These are phyloP conservation scores for Beta macrorhiza DNA, from an alignment of 179 eudicot species.

Conservation along the genomic window DNA sequence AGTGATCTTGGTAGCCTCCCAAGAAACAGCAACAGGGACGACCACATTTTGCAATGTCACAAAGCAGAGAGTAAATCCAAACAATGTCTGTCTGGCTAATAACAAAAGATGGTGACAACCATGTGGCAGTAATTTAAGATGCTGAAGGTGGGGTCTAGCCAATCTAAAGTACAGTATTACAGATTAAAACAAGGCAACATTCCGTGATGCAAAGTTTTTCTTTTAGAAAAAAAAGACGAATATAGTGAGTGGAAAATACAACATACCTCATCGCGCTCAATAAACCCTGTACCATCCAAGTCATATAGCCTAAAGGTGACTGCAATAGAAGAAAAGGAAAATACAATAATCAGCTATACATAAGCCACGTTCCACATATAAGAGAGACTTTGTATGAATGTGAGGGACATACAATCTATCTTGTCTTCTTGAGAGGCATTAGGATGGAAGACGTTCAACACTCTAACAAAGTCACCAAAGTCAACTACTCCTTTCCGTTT, in stretches of 20 bases:
- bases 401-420: conserved; percentile 64
- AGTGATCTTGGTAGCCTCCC: neutral
- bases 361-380: neutral
- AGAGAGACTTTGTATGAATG: neutral
- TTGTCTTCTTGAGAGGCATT: conserved; percentile 87
- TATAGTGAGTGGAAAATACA: neutral
- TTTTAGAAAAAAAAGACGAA: neutral
- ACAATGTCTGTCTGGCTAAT: neutral
- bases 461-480: conserved; percentile 89
- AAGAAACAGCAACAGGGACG: neutral
- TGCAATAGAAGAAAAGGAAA: conserved; percentile 33
- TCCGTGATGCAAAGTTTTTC: neutral
- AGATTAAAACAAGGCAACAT: neutral
- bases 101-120: neutral
- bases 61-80: neutral
- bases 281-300: conserved; percentile 79
- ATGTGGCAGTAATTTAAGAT: neutral
- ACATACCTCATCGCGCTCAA: conserved; percentile 89
- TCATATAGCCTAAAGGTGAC: conserved; percentile 91
- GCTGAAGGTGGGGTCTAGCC: neutral
- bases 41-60: neutral
- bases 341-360: conserved; percentile 8
- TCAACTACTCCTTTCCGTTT: conserved; percentile 85
- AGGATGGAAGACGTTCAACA: conserved; percentile 89
- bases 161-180: neutral